Conservation (phyloP, 148 eudicot species). For the Persicaria tinctoria region DNA sequence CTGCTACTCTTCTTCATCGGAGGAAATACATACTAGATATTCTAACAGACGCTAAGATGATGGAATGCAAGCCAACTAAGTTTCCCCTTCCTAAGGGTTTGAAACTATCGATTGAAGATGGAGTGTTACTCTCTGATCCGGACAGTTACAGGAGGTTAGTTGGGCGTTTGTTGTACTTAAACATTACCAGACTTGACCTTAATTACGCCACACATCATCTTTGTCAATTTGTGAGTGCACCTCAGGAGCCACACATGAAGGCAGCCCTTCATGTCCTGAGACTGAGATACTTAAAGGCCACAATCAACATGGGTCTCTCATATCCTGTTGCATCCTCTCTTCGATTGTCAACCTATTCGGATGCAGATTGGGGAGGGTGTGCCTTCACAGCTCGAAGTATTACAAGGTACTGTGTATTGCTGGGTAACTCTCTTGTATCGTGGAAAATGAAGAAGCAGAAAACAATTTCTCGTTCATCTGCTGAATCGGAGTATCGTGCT, state of each 20-base stretch:
- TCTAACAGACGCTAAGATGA: no score
- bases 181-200: not conserved
- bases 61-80: no score
- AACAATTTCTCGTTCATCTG: no score
- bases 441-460: not conserved
- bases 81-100: no score
- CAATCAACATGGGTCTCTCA: not conserved
- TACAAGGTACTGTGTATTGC: not conserved
- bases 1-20: no score
- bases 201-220: not conserved
- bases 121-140: not conserved
- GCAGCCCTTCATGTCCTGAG: not conserved
- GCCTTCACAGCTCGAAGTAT: not conserved
- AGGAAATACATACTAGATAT: no score
- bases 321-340: not conserved
- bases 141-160: not conserved
- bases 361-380: not conserved
- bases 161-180: not conserved
- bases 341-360: not conserved
- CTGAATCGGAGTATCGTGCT: not conserved
- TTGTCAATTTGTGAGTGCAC: not conserved
- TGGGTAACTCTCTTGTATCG: not conserved
- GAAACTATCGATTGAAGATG: no score
- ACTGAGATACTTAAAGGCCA: not conserved
- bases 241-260: not conserved